Percentiles rank a stretch among this genome's conserved stretches.
phyloP scores from a whole-genome alignment of 371 early-diverging fungal genomes.

The Rhizopus arrhizus region DNA sequence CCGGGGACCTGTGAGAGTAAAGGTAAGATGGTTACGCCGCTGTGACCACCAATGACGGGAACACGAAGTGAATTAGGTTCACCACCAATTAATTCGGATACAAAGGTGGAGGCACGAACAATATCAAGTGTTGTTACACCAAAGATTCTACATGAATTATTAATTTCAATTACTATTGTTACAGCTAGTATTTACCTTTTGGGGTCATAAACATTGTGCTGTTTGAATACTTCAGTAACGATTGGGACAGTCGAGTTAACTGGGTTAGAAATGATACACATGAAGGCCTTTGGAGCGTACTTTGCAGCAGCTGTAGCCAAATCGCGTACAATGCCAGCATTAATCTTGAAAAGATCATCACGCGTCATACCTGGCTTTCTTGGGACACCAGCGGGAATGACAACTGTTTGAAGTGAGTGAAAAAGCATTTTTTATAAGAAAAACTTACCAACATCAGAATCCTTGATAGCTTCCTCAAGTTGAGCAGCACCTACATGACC shows the following conservation, averaged over 20 bases:
- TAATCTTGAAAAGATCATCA: conserved; percentile 98
- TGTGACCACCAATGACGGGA: conserved; percentile 92
- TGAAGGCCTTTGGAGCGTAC: conserved; percentile 92
- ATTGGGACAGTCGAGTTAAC: conserved; percentile 99
- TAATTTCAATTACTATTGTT: not conserved
- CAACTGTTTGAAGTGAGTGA: conserved; percentile 53
- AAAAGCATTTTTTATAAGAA: conserved; percentile 1
- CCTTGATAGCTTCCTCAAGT: conserved; percentile 53
- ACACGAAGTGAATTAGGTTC: conserved; percentile 65
- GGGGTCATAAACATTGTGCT: conserved; percentile 85
- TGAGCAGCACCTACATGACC: conserved; percentile 47
- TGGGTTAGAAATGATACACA: conserved; percentile 98
- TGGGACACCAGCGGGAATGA: conserved; percentile 99
- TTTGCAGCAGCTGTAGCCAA: conserved; percentile 70
- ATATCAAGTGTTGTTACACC: conserved; percentile 92
- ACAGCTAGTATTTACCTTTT: conserved; percentile 55
- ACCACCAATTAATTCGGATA: conserved; percentile 57
- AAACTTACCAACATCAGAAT: conserved; percentile 45
- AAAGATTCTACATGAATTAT: conserved; percentile 63
- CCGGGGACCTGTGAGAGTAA: conserved; percentile 66
- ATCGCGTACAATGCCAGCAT: conserved; percentile 92
- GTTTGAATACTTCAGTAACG: conserved; percentile 94
- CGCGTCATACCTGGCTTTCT: conserved; percentile 99
- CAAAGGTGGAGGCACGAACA: conserved; percentile 87
- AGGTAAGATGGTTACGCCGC: conserved; percentile 88